phyloP scores from a whole-genome alignment of 768 basidiomycete genomes.

The Leccinum arenicola region DNA sequence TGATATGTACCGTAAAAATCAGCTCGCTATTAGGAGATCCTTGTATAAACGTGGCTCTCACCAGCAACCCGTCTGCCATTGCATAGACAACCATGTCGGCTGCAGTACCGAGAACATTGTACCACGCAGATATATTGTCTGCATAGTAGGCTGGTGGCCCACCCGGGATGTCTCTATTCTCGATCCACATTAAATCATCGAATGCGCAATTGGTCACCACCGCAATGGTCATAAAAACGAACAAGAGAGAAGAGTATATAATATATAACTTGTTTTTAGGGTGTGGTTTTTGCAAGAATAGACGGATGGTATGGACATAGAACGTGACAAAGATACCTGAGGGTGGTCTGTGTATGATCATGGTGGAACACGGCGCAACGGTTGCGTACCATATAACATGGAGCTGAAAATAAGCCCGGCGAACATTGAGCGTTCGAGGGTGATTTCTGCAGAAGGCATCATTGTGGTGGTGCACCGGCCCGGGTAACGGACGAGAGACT shows the following conservation, averaged over 20 bases:
- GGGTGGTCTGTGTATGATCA: background rate
- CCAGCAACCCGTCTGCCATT: background rate
- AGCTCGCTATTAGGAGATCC: background rate
- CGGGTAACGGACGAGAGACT: no score
- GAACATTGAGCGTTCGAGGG: background rate
- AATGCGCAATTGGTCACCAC: background rate
- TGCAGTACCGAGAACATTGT: background rate
- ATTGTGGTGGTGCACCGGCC: background rate
- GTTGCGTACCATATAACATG: background rate
- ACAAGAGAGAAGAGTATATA: background rate
- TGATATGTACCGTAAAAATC: background rate
- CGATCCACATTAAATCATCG: background rate
- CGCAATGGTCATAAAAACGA: background rate
- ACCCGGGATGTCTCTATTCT: background rate
- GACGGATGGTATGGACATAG: background rate
- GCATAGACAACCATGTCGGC: background rate
- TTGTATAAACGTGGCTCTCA: background rate
- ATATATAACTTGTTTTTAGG: background rate
- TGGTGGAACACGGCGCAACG: background rate
- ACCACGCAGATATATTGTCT: background rate
- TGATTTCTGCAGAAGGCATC: background rate
- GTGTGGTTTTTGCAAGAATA: background rate
- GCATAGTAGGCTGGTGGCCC: background rate
- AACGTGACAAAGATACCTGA: background rate
- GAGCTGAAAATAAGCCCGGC: background rate